Conservation (phyloP, 1,139 yeast species). For the Candida anutae region DNA sequence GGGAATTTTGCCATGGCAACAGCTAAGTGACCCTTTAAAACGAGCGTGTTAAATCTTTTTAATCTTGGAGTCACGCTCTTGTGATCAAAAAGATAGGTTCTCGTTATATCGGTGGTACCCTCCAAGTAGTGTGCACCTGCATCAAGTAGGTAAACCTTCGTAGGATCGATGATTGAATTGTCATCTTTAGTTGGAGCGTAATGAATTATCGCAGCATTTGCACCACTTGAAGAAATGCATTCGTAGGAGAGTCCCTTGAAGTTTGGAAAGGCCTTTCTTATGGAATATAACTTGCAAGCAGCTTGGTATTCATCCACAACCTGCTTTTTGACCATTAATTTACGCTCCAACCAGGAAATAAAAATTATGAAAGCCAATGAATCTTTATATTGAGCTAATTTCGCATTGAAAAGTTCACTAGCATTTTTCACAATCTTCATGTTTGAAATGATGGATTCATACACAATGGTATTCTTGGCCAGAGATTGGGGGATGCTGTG, state of each 20-base stretch:
- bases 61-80: slow-evolving; percentile 15
- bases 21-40: slow-evolving; percentile 48
- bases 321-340: slow-evolving; percentile 18
- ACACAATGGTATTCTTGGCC: slow-evolving; percentile 17
- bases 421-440: slow-evolving; percentile 31
- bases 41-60: slow-evolving; percentile 42
- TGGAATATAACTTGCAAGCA: slow-evolving; percentile 33
- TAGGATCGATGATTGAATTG: slow-evolving; percentile 33
- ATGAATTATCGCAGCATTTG: slow-evolving; percentile 49
- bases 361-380: slow-evolving; percentile 35
- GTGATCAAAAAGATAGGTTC: slow-evolving; percentile 39
- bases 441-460: slow-evolving; percentile 27
- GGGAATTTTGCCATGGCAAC: slow-evolving; percentile 48
- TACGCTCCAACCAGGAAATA: slow-evolving; percentile 35
- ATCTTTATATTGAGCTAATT: slow-evolving; percentile 37
- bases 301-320: slow-evolving; percentile 34
- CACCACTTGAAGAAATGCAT: slow-evolving; percentile 47
- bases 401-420: slow-evolving; percentile 31
- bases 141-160: slow-evolving; percentile 38
- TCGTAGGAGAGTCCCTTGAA: slow-evolving; percentile 48
- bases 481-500: slow-evolving; percentile 22
- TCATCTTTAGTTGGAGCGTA: slow-evolving; percentile 44
- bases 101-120: slow-evolving; percentile 54
- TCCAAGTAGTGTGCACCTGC: slow-evolving; percentile 52
- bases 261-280: slow-evolving; percentile 34